Conservation (phyloP, 2,329 filamentous ascomycete genomes). For the Macrophomina tecta region DNA sequence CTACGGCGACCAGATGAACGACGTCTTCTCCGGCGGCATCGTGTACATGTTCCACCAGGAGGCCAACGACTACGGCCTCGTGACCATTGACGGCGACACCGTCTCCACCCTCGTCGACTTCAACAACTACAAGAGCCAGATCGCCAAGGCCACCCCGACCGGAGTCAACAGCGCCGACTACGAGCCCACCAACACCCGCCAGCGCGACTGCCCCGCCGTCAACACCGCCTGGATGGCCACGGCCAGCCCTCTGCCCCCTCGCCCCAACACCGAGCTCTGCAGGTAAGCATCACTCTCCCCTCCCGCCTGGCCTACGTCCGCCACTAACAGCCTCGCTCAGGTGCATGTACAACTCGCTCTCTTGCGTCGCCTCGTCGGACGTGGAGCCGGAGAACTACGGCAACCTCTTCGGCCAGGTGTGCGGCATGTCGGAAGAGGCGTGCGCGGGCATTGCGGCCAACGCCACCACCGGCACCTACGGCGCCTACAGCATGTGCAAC, state of each 20-base stretch:
- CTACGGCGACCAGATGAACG: conserved; percentile 80
- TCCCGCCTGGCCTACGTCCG: not conserved
- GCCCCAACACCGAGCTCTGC: conserved; percentile 80
- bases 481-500: conserved; percentile 79
- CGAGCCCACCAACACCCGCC: conserved; percentile 71
- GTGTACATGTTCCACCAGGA: conserved; percentile 99
- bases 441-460: conserved; percentile 75
- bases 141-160: conserved; percentile 70
- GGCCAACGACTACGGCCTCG: conserved; percentile 84
- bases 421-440: conserved; percentile 60
- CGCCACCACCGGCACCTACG: conserved; percentile 71
- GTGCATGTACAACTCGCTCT: conserved; percentile 80
- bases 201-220: conserved; percentile 73
- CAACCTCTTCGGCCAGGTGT: conserved; percentile 76
- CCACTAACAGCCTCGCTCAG: not conserved
- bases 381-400: conserved; percentile 66
- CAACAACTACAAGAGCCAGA: conserved; percentile 71
- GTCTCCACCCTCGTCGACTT: conserved; percentile 78
- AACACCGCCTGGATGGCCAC: conserved; percentile 72
- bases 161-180: conserved; percentile 72
- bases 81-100: conserved; percentile 63
- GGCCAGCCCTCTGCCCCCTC: conserved; percentile 73
- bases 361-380: conserved; percentile 68
- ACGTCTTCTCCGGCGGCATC: conserved; percentile 92
- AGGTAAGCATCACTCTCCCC: conserved; percentile 34